These are phyloP conservation scores for Boletus reticuloceps DNA, from an alignment of 768 basidiomycete species.

Conservation along the genomic window DNA sequence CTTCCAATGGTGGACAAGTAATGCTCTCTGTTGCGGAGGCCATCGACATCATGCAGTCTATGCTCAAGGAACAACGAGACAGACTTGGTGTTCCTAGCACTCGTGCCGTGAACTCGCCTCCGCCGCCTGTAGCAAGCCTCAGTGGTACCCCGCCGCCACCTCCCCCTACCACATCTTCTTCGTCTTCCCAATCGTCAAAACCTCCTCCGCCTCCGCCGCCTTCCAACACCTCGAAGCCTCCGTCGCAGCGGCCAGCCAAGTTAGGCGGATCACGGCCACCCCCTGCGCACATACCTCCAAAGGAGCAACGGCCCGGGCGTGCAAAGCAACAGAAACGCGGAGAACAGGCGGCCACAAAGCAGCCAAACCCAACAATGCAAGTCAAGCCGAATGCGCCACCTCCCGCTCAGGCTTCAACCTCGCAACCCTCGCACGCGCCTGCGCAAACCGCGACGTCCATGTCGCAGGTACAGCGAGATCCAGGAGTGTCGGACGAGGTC, in stretches of 20 bases:
- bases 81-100: conserved; percentile 23
- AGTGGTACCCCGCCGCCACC: conserved; percentile 24
- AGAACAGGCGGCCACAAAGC: not conserved
- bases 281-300: conserved; percentile 14
- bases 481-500: conserved; percentile 48
- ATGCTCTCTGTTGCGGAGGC: conserved; percentile 1
- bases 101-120: conserved; percentile 1
- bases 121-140: conserved; percentile 16
- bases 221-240: not conserved
- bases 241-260: not conserved
- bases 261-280: conserved; percentile 1
- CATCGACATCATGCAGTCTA: conserved; percentile 9
- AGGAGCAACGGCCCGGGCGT: not conserved
- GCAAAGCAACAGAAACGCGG: not conserved
- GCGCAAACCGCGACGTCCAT: not conserved
- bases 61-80: conserved; percentile 19
- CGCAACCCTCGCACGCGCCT: not conserved
- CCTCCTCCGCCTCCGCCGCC: conserved; percentile 16
- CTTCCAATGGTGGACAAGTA: conserved; percentile 1
- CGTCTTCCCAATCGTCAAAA: conserved; percentile 19
- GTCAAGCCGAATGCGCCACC: not conserved
- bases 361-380: not conserved
- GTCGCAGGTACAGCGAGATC: conserved; percentile 36
- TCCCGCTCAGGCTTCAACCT: not conserved
- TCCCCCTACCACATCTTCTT: conserved; percentile 17